Conservation (phyloP, 148 eudicot species). For the Camellia lanceoleosa region DNA sequence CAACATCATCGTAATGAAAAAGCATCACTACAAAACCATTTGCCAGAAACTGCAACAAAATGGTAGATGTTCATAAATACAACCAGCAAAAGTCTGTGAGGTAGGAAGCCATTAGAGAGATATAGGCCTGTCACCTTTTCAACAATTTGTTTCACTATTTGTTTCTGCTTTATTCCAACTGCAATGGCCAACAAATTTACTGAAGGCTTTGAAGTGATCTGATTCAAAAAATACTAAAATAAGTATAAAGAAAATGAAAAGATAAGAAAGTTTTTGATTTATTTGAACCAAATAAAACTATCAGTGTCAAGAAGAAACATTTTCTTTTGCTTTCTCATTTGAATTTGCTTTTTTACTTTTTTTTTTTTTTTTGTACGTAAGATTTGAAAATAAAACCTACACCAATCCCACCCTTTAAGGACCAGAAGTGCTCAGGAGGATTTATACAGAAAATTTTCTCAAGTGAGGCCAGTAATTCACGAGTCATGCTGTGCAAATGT, state of each 20-base stretch:
- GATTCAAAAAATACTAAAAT: slow-evolving; percentile 15
- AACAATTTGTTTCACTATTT: slow-evolving; percentile 54
- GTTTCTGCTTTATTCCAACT: slow-evolving; percentile 70
- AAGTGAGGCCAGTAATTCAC: too few species aligned
- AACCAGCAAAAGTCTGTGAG: neutral
- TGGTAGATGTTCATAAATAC: neutral
- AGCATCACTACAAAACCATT: slow-evolving; percentile 64
- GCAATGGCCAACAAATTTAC: slow-evolving; percentile 64
- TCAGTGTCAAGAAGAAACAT: too few species aligned
- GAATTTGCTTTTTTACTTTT: too few species aligned
- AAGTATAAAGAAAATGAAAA: slow-evolving; percentile 2
- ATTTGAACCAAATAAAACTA: too few species aligned
- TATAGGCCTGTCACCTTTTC: slow-evolving; percentile 43
- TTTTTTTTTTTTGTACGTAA: too few species aligned
- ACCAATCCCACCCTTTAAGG: neutral
- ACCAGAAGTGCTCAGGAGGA: neutral
- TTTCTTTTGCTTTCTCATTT: too few species aligned
- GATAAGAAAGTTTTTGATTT: neutral
- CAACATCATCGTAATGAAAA: slow-evolving; percentile 76
- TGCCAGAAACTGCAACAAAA: slow-evolving; percentile 55
- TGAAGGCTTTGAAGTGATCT: slow-evolving; percentile 41
- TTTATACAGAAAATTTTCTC: neutral
- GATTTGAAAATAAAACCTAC: neutral
- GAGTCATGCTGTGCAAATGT: too few species aligned
- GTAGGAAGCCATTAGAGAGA: neutral